Percentiles rank a stretch among this genome's conserved stretches.
Evolutionary conservation across 2,329 filamentous ascomycete genomes (phyloP).

Genomic region (Pseudogymnoascus verrucosus): DNA sequence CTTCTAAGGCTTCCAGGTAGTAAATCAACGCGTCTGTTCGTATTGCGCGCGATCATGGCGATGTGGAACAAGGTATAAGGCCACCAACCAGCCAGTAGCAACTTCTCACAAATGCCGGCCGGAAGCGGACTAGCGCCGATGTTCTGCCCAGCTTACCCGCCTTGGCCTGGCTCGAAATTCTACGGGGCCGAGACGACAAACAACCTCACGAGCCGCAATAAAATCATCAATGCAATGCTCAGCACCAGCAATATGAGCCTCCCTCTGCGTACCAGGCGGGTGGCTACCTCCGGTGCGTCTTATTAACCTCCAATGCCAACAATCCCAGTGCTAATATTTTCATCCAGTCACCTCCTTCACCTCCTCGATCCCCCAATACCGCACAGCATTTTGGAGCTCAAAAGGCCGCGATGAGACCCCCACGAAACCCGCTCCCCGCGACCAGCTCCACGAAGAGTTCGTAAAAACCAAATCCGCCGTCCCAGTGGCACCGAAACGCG

Average conservation of each 20-base stretch:
- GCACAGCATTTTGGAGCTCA: conserved; percentile 3
- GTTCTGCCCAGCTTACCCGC: conserved; percentile 4
- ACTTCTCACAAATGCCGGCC: not conserved
- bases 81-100: not conserved
- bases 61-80: conserved; percentile 6
- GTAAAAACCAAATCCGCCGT: conserved; percentile 30
- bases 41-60: conserved; percentile 3
- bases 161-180: conserved; percentile 3
- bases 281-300: conserved; percentile 50
- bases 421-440: conserved; percentile 30
- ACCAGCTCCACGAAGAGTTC: conserved; percentile 57
- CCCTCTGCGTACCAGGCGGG: conserved; percentile 53
- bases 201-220: not conserved
- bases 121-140: not conserved
- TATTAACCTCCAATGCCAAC: conserved; percentile 13
- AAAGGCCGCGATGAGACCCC: not conserved
- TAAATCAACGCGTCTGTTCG: conserved; percentile 4
- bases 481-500: conserved; percentile 33
- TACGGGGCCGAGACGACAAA: conserved; percentile 3
- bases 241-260: conserved; percentile 48
- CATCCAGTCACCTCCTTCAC: conserved; percentile 20
- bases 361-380: conserved; percentile 8
- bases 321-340: conserved; percentile 20
- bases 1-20: conserved; percentile 5
- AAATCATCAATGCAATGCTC: conserved; percentile 8